Evolutionary conservation across 2,329 filamentous ascomycete species (phyloP).

Genomic region (Atkinsonella texensis): DNA sequence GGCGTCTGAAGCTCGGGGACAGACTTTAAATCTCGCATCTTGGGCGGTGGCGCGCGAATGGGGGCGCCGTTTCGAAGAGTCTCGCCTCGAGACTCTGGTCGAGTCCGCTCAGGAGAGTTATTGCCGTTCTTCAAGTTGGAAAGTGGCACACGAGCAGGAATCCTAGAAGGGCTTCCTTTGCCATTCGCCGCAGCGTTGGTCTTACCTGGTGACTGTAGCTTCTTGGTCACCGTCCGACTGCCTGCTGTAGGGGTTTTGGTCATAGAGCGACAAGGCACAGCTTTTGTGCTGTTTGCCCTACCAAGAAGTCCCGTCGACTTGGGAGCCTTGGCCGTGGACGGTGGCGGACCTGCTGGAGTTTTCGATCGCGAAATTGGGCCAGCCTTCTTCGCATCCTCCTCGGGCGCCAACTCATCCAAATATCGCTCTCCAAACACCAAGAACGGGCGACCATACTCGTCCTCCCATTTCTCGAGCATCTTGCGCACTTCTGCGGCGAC

Average conservation of each 20-base stretch:
- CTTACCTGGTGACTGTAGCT: slow-evolving; percentile 13
- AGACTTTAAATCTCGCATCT: slow-evolving; percentile 69
- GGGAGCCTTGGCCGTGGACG: slow-evolving; percentile 28
- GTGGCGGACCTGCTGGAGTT: slow-evolving; percentile 55
- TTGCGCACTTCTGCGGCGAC: slow-evolving; percentile 73
- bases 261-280: slow-evolving; percentile 25
- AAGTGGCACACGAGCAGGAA: slow-evolving; percentile 58
- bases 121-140: slow-evolving; percentile 56
- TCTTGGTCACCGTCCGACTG: slow-evolving; percentile 15
- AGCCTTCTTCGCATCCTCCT: slow-evolving; percentile 45
- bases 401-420: slow-evolving; percentile 66
- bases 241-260: slow-evolving; percentile 45
- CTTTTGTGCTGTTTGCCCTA: slow-evolving; percentile 19
- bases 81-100: slow-evolving; percentile 30
- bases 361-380: slow-evolving; percentile 48
- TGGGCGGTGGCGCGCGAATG: slow-evolving; percentile 64
- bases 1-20: slow-evolving; percentile 40
- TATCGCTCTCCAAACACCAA: slow-evolving; percentile 87
- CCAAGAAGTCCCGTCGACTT: slow-evolving; percentile 17
- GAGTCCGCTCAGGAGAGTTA: slow-evolving; percentile 69
- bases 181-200: slow-evolving; percentile 20
- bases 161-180: slow-evolving; percentile 35
- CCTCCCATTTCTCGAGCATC: slow-evolving; percentile 76
- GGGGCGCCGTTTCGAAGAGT: slow-evolving; percentile 43
- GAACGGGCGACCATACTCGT: slow-evolving; percentile 89